These are phyloP conservation scores for Chalciporus sp. DNA, from an alignment of 1,284 basidiomycete genomes.

Conservation along the genomic window DNA sequence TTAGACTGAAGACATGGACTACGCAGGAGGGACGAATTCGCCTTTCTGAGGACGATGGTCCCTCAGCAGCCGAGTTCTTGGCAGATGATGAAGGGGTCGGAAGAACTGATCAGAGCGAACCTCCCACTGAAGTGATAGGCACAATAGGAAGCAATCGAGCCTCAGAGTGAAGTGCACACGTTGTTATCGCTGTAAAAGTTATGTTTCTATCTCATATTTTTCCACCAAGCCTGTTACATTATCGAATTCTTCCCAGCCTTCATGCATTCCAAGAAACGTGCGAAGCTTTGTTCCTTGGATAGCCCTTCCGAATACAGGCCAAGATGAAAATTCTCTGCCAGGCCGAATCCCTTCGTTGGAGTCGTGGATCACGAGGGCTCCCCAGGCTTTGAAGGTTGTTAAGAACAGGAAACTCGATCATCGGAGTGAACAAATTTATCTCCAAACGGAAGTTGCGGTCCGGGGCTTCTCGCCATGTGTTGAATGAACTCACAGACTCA, in stretches of 20 bases:
- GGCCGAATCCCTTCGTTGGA: neutral
- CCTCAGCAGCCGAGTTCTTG: conserved; percentile 64
- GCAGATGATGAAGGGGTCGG: conserved; percentile 53
- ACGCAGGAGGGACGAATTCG: conserved; percentile 61
- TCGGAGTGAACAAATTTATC: neutral
- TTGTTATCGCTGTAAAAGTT: neutral
- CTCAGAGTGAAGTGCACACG: conserved; percentile 10
- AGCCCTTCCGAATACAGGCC: neutral
- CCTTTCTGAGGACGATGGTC: conserved; percentile 72
- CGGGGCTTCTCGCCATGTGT: neutral
- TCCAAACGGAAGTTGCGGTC: neutral
- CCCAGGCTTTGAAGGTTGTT: neutral
- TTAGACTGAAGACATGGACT: conserved; percentile 62
- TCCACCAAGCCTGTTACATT: neutral
- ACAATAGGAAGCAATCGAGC: neutral
- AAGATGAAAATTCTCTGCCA: neutral
- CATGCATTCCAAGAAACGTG: conserved; percentile 3
- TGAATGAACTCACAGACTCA: neutral
- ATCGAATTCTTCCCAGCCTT: neutral
- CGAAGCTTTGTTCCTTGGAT: neutral
- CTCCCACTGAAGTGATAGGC: conserved; percentile 11
- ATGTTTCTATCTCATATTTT: neutral
- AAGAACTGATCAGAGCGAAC: conserved; percentile 34
- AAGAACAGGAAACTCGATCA: neutral
- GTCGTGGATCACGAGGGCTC: neutral